Evolutionary conservation across 257 asterid genomes (phyloP).

Genomic region (Euphrasia confusa): DNA sequence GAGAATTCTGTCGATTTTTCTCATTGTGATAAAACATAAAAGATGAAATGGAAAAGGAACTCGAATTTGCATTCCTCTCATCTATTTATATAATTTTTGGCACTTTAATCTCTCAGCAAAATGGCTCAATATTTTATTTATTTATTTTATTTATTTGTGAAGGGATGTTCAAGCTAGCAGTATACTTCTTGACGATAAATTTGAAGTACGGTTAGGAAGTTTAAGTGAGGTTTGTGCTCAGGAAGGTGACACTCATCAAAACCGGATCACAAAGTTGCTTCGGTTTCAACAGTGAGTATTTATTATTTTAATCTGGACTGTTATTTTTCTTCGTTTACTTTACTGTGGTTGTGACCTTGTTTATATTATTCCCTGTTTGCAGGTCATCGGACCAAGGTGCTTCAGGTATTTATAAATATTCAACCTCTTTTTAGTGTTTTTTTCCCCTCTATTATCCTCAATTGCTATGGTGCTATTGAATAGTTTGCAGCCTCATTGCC

Average conservation of each 20-base stretch:
- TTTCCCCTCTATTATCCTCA: background rate
- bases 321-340: background rate
- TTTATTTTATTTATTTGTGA: slow-evolving; percentile 1
- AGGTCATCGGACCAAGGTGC: slow-evolving; percentile 74
- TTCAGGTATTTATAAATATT: slow-evolving; percentile 48
- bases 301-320: background rate
- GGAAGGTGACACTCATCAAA: slow-evolving; percentile 75
- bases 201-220: slow-evolving; percentile 93
- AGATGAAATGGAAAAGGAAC: background rate
- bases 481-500: slow-evolving; percentile 1
- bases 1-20: too few relatives aligned
- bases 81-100: background rate
- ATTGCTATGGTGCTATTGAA: background rate
- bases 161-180: slow-evolving; percentile 99
- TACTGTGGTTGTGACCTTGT: slow-evolving; percentile 25
- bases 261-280: slow-evolving; percentile 60
- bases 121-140: slow-evolving; percentile 13
- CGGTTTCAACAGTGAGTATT: slow-evolving; percentile 82
- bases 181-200: slow-evolving; percentile 93
- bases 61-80: background rate
- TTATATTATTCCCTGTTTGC: slow-evolving; percentile 32
- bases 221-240: slow-evolving; percentile 81
- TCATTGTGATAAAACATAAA: background rate
- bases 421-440: background rate
- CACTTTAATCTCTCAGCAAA: slow-evolving; percentile 7